These are phyloP conservation scores for Fraxinus latifolia DNA, from an alignment of 305 asterid genomes.

Conservation along the genomic window DNA sequence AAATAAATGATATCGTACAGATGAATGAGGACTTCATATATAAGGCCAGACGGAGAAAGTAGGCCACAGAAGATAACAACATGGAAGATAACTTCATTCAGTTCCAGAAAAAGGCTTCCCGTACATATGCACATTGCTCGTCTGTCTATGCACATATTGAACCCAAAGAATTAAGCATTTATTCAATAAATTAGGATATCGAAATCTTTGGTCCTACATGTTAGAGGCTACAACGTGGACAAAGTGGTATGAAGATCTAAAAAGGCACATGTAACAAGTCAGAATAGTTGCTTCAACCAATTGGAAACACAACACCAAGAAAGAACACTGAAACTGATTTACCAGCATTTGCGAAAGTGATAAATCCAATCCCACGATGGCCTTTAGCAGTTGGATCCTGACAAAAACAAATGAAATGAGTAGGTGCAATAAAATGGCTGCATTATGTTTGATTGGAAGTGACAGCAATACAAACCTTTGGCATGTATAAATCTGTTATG, in stretches of 20 bases:
- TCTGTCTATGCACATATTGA: not conserved
- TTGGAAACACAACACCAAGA: constrained; percentile 1
- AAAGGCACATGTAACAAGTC: not conserved
- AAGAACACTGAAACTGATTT: constrained; percentile 15
- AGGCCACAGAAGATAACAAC: not conserved
- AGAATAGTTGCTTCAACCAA: constrained; percentile 6
- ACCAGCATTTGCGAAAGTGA: constrained; percentile 87
- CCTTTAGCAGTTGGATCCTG: constrained; percentile 90
- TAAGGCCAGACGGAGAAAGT: not conserved
- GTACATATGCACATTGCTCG: not conserved
- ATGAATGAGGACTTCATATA: not conserved
- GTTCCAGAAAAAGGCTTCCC: not conserved
- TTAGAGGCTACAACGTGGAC: not conserved
- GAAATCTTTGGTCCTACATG: not conserved
- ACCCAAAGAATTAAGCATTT: not conserved
- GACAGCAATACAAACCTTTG: constrained; percentile 59
- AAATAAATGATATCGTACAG: constrained; percentile 2
- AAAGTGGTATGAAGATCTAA: not conserved
- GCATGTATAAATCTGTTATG: constrained; percentile 91
- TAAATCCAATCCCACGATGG: constrained; percentile 97
- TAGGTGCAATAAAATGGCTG: not conserved
- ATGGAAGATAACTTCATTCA: not conserved
- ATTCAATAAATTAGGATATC: not conserved
- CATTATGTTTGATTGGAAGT: not conserved
- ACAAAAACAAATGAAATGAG: constrained; percentile 21